Conservation (phyloP, 306 rosid genomes). For the Phaseolus lunatus region DNA sequence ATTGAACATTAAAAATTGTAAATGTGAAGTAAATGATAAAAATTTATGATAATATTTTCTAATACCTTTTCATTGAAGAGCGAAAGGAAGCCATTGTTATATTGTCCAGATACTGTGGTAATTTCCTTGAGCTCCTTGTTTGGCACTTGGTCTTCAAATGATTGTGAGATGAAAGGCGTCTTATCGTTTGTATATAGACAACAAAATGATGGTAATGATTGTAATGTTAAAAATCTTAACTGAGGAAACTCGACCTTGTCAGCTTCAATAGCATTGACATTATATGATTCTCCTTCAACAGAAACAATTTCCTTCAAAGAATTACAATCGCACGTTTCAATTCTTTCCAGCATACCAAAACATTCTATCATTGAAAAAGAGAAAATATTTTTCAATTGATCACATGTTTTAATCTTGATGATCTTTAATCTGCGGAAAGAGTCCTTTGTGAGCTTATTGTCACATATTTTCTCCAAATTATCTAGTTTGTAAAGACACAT, state of each 20-base stretch:
- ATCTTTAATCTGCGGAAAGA: conserved; percentile 41
- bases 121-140: background rate
- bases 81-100: background rate
- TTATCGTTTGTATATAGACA: background rate
- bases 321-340: conserved; percentile 40
- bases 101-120: background rate
- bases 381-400: conserved; percentile 36
- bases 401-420: conserved; percentile 30
- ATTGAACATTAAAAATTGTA: background rate
- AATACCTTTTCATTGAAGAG: conserved; percentile 37
- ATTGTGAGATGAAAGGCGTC: background rate
- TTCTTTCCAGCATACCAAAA: conserved; percentile 33
- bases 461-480: conserved; percentile 39
- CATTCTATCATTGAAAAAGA: conserved; percentile 8
- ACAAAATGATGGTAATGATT: background rate
- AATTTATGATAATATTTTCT: background rate
- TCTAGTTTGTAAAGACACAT: conserved; percentile 31
- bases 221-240: background rate
- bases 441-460: conserved; percentile 19
- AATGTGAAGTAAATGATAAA: background rate
- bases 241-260: background rate
- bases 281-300: background rate
- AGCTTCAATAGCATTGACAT: background rate
- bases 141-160: background rate
- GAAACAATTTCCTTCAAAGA: conserved; percentile 36